Percentiles rank a stretch among this genome's conserved stretches.
Evolutionary conservation across 306 rosid species (phyloP).

Genomic region (Elaeagnus macrophylla): DNA sequence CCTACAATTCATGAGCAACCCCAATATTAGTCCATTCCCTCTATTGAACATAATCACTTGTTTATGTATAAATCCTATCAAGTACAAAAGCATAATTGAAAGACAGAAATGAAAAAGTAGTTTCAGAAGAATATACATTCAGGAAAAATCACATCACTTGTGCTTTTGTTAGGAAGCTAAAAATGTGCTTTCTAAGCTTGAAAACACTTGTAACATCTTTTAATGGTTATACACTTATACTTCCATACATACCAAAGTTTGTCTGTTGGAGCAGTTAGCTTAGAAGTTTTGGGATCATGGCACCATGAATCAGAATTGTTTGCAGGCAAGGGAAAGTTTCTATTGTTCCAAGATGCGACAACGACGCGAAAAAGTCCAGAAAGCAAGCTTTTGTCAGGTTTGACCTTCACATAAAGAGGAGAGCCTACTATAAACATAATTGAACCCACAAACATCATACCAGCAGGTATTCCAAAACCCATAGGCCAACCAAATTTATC

Average conservation of each 20-base stretch:
- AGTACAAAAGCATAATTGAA: no score
- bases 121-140: no score
- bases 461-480: conserved; percentile 26
- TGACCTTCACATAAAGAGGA: conserved; percentile 14
- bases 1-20: conserved; percentile 4
- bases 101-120: no score
- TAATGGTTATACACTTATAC: no score
- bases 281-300: conserved; percentile 3
- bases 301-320: neutral
- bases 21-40: neutral
- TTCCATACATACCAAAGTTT: conserved; percentile 19
- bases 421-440: conserved; percentile 16
- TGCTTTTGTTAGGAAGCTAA: no score
- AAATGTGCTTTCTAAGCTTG: no score
- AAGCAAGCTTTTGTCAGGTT: conserved; percentile 3
- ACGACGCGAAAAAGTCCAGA: conserved; percentile 10
- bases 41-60: neutral
- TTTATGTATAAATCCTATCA: no score
- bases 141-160: no score
- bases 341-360: conserved; percentile 19
- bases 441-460: conserved; percentile 15
- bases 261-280: conserved; percentile 16
- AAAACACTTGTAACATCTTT: no score
- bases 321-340: conserved; percentile 5
- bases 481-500: conserved; percentile 22